Percentiles rank a stretch among this genome's conserved stretches.
These are phyloP conservation scores for Glutinoglossum americanum DNA, from an alignment of 495 filamentous ascomycete genomes.

Conservation along the genomic window DNA sequence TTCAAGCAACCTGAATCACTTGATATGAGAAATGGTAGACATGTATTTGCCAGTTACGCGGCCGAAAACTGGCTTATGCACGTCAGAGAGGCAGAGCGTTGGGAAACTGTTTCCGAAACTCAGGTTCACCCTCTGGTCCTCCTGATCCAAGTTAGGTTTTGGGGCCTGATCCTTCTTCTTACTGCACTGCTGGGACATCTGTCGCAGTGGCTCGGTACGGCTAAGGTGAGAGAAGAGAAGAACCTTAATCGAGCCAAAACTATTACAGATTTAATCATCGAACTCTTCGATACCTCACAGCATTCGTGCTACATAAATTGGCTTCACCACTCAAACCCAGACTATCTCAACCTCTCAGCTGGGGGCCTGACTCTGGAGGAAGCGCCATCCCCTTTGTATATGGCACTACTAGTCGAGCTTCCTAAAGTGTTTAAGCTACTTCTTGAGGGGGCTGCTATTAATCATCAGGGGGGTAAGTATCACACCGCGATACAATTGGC, in stretches of 20 bases:
- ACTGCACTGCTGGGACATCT: background rate
- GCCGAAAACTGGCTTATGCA: background rate
- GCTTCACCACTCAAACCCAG: no score
- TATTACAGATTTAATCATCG: background rate
- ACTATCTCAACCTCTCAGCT: no score
- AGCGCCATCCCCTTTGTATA: background rate
- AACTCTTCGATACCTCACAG: background rate
- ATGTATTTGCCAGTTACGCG: slow-evolving; percentile 3
- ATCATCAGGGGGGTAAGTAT: slow-evolving; percentile 8
- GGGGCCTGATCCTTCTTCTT: background rate
- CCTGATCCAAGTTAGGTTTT: background rate
- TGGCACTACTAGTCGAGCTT: background rate
- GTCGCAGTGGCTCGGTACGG: background rate
- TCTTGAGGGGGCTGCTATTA: slow-evolving; percentile 10
- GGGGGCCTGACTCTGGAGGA: no score
- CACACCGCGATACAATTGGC: slow-evolving; percentile 10
- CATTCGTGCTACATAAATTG: no score
- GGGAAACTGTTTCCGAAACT: background rate
- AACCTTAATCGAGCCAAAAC: background rate
- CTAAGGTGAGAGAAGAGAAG: background rate
- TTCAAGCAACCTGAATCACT: slow-evolving; percentile 2
- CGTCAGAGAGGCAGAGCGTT: background rate
- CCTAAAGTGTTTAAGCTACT: background rate
- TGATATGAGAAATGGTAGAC: slow-evolving; percentile 4
- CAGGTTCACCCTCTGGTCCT: background rate